A percentile compares a stretch with the other conserved stretches of the same genome.
These are phyloP conservation scores for Fragaria nilgerrensis DNA, from an alignment of 306 rosid genomes.

Conservation along the genomic window DNA sequence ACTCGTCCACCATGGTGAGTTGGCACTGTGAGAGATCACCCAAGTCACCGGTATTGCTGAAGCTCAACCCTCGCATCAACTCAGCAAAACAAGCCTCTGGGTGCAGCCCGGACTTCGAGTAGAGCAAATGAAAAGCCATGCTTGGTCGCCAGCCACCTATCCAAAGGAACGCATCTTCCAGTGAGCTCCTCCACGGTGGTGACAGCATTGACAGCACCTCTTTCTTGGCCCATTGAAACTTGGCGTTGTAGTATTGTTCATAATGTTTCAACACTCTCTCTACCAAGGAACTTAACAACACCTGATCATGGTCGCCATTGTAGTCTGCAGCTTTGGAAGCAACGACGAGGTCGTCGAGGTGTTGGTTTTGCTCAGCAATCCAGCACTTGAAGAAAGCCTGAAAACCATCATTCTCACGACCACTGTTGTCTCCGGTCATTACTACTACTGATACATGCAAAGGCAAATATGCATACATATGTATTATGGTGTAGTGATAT, in stretches of 20 bases:
- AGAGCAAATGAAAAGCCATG: conserved; percentile 56
- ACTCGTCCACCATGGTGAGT: conserved; percentile 32
- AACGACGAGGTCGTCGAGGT: conserved; percentile 37
- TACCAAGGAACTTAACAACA: conserved; percentile 16
- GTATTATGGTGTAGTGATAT: not conserved
- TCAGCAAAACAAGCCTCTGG: conserved; percentile 33
- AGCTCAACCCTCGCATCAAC: conserved; percentile 18
- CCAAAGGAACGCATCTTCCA: conserved; percentile 68
- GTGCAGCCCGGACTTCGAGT: conserved; percentile 59
- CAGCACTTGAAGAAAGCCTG: conserved; percentile 41
- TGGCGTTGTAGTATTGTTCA: conserved; percentile 42
- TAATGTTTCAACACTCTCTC: conserved; percentile 40
- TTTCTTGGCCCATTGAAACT: conserved; percentile 32
- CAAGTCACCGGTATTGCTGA: conserved; percentile 29
- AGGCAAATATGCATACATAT: not conserved
- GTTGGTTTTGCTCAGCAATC: conserved; percentile 42
- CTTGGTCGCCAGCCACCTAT: conserved; percentile 82
- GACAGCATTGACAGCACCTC: conserved; percentile 42
- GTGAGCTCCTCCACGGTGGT: conserved; percentile 48
- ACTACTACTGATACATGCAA: not conserved
- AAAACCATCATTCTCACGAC: conserved; percentile 31
- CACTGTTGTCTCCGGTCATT: not conserved
- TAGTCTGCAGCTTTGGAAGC: not conserved
- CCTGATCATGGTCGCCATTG: not conserved
- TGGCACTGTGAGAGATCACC: conserved; percentile 47